Percentiles rank a stretch among this genome's conserved stretches.
Conservation (phyloP, 768 basidiomycete genomes). For the Russula lepida region DNA sequence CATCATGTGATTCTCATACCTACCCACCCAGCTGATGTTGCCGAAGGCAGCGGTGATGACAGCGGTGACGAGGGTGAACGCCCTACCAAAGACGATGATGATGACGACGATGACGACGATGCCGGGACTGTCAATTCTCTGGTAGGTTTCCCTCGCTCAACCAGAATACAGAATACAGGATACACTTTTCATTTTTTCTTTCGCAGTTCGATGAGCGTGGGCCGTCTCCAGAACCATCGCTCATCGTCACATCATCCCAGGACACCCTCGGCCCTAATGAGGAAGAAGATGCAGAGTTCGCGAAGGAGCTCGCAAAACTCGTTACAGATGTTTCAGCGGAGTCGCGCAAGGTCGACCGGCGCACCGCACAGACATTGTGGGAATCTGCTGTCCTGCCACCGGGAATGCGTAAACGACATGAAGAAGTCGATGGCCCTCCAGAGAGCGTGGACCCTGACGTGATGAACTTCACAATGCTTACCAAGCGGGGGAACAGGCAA, state of each 20-base stretch:
- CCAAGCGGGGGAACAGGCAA: constrained; percentile 89
- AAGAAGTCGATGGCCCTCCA: constrained; percentile 45
- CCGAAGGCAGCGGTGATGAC: constrained; percentile 54
- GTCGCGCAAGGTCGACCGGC: constrained; percentile 79
- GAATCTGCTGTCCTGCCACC: constrained; percentile 76
- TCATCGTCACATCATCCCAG: constrained; percentile 60
- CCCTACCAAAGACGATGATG: constrained; percentile 48
- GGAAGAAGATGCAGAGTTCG: constrained; percentile 89
- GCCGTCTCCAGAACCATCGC: constrained; percentile 68
- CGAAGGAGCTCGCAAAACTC: constrained; percentile 91
- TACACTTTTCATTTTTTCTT: background rate
- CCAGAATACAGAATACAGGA: background rate
- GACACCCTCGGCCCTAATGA: constrained; percentile 77
- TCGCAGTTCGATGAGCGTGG: constrained; percentile 56
- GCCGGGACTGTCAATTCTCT: constrained; percentile 39
- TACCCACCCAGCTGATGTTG: constrained; percentile 24
- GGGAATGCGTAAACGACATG: constrained; percentile 59
- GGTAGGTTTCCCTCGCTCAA: constrained; percentile 31
- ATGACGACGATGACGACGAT: constrained; percentile 57
- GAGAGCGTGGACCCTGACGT: constrained; percentile 33
- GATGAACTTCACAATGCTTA: constrained; percentile 91
- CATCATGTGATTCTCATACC: constrained; percentile 17
- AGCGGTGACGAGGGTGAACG: constrained; percentile 39
- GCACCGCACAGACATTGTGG: constrained; percentile 79
- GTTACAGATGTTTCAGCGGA: constrained; percentile 82